Evolutionary conservation across 306 rosid species (phyloP), one percentile per base, ranked within the genome.

Genomic region (Prunus mira): DNA sequence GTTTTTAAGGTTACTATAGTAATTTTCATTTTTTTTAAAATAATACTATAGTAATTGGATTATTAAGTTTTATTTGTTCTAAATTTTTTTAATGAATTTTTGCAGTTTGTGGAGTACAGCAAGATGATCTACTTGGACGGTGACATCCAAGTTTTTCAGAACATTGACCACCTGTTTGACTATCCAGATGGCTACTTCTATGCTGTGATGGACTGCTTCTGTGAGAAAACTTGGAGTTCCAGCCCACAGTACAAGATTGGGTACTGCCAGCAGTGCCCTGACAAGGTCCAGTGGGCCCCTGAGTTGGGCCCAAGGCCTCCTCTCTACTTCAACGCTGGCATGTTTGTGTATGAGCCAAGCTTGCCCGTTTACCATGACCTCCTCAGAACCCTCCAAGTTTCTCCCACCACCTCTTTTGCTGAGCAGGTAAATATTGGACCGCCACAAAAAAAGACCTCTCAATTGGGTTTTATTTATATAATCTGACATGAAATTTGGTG

Each of bases 201-300:
- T 64, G 97, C 89, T 3, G 98, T 90, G 22, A 88, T 73, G 90
- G 97, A 93, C n/a, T 93, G 98, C 73, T 93, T 87, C 41, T 93
- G 98, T 46, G 96, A 91, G 83, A 57, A 78, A 2, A 84, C 81
- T 2, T 90, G 98, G 98, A 85, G 88, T 18, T 69, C 85, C n/a
- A 84, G 87, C 25, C 80, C 88, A 6, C 98, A 91, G 56, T 80
- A 77, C 76, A 47, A 86, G 38, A 84, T 91, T 50, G 93, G 91
- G 0, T 88, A 91, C 66, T 88, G 96, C 76, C 97, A 91, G 77
- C 98, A 91, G 32, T 86, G 96, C 67, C 97, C 97, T 2, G 76
- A 87, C 2, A 84, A 49, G 45, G 97, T 90, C 46, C 52, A 76
- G 4, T 93, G 98, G 97, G 87, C 82, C 6, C n/a, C 76, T 2